Evolutionary conservation across 192 early-diverging fungal genomes (phyloP).

Genomic region (Backusella sp.): DNA sequence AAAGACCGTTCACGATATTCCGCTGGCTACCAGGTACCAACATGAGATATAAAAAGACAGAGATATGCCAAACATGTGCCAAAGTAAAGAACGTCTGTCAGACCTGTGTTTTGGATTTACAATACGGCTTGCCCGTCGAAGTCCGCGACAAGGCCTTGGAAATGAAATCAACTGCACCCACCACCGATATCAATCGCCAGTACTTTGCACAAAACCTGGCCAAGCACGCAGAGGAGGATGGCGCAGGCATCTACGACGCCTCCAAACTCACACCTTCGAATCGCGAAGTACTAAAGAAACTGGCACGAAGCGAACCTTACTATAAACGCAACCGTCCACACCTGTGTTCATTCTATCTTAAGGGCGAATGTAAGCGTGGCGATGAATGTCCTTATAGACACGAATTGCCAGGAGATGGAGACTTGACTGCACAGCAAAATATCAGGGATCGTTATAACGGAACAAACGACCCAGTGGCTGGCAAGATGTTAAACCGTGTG

Average conservation of each 20-base stretch:
- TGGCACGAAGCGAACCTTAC: constrained; percentile 87
- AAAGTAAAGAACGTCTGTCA: constrained; percentile 99
- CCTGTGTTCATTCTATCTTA: constrained; percentile 96
- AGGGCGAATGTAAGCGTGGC: constrained; percentile 93
- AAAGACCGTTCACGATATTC: constrained; percentile 92
- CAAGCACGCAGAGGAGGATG: constrained; percentile 44
- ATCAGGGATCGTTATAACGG: constrained; percentile 95
- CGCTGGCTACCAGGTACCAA: constrained; percentile 94
- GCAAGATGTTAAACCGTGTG: constrained; percentile 67
- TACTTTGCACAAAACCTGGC: constrained; percentile 85
- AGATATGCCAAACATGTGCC: constrained; percentile 96
- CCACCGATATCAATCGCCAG: constrained; percentile 84
- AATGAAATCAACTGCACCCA: constrained; percentile 74
- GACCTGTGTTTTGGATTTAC: constrained; percentile 95
- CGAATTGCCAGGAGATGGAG: constrained; percentile 84
- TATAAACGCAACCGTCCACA: constrained; percentile 89
- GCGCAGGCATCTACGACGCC: constrained; percentile 61
- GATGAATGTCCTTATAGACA: constrained; percentile 96
- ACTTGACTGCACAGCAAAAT: constrained; percentile 82
- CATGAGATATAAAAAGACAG: constrained; percentile 97
- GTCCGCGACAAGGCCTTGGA: constrained; percentile 87
- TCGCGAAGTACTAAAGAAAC: constrained; percentile 69
- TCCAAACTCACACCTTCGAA: constrained; percentile 70
- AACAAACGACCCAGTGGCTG: constrained; percentile 91
- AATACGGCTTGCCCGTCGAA: constrained; percentile 90